These are phyloP conservation scores for Scytalidium sp. DNA, from an alignment of 2,329 filamentous ascomycete genomes.

Conservation along the genomic window DNA sequence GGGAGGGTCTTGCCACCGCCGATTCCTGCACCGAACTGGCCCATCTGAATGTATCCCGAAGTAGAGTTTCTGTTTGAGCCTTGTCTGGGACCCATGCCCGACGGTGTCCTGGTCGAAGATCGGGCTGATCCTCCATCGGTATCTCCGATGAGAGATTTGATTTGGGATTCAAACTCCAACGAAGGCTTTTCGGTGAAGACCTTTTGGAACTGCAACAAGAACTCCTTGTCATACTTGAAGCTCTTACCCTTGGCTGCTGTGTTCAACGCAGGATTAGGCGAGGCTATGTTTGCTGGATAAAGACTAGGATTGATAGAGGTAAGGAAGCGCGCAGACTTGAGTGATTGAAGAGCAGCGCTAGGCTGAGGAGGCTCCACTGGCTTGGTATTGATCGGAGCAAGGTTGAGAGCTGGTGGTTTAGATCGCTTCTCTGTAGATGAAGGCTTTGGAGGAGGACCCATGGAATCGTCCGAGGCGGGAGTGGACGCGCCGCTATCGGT, in stretches of 20 bases:
- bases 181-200: conserved; percentile 98
- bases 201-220: conserved; percentile 92
- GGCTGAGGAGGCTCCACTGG: conserved; percentile 87
- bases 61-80: conserved; percentile 49
- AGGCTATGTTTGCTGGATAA: conserved; percentile 81
- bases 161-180: conserved; percentile 85
- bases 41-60: conserved; percentile 61
- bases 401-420: conserved; percentile 86
- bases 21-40: conserved; percentile 59
- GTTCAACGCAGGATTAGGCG: conserved; percentile 90
- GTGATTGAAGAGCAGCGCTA: conserved; percentile 86
- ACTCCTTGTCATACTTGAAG: conserved; percentile 93
- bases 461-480: conserved; percentile 40
- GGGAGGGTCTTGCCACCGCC: conserved; percentile 60
- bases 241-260: conserved; percentile 74
- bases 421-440: conserved; percentile 58
- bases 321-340: conserved; percentile 89
- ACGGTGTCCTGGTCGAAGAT: conserved; percentile 60
- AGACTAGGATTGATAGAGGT: conserved; percentile 73
- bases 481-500: conserved; percentile 37
- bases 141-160: conserved; percentile 85
- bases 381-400: conserved; percentile 78
- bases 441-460: conserved; percentile 49
- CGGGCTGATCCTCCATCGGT: conserved; percentile 60
- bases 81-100: conserved; percentile 44